These are phyloP conservation scores for Phlyctochytrium planicorne DNA, from an alignment of 192 early-diverging fungal genomes.

Conservation along the genomic window DNA sequence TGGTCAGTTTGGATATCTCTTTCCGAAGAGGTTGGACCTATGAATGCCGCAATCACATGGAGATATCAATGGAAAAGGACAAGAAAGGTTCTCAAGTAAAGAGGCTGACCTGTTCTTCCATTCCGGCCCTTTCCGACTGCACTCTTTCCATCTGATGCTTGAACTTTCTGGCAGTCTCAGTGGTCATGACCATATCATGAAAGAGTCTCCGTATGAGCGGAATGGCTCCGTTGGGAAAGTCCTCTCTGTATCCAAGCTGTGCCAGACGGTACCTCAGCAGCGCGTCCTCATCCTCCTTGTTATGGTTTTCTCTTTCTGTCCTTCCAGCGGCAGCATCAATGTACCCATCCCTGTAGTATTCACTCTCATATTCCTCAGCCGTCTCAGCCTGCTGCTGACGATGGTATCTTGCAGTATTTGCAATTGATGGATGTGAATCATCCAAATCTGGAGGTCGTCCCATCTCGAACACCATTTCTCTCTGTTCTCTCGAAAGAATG, in stretches of 20 bases:
- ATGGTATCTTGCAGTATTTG: no score
- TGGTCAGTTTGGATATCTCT: slow-evolving; percentile 41
- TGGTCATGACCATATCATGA: slow-evolving; percentile 46
- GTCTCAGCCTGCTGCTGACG: no score
- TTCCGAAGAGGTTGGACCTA: slow-evolving; percentile 40
- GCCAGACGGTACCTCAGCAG: slow-evolving; percentile 42
- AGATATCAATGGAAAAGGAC: slow-evolving; percentile 5
- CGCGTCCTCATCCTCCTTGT: slow-evolving; percentile 19
- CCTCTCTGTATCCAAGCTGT: slow-evolving; percentile 45
- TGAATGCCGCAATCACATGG: not conserved
- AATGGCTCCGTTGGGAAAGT: slow-evolving; percentile 25
- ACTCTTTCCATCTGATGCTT: slow-evolving; percentile 33
- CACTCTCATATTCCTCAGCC: no score
- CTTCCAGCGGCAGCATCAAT: no score
- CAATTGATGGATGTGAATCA: no score
- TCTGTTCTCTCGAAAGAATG: no score
- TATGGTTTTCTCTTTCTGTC: not conserved
- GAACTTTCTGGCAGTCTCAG: slow-evolving; percentile 35
- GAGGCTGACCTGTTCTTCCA: slow-evolving; percentile 36
- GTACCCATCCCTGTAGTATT: no score
- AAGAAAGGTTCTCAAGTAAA: not conserved
- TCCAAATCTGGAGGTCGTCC: no score
- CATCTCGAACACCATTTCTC: no score
- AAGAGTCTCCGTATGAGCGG: slow-evolving; percentile 42
- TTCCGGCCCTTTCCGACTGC: slow-evolving; percentile 12